phyloP scores from a whole-genome alignment of 495 filamentous ascomycete genomes.

The Penicillium maclennaniae region DNA sequence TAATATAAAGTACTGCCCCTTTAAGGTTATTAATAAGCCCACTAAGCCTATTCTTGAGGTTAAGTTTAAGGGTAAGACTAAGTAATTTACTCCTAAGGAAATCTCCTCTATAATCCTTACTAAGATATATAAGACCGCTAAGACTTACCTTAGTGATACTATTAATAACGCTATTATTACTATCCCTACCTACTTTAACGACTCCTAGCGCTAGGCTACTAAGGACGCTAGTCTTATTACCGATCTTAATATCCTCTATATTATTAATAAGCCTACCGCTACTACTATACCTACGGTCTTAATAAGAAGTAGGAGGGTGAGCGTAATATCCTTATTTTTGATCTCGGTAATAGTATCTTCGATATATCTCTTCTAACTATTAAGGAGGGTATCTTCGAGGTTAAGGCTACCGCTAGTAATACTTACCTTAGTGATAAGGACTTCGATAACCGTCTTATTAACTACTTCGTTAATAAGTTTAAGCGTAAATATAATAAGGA shows the following conservation, averaged over 20 bases:
- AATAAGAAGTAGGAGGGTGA: constrained; percentile 96
- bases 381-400: constrained; percentile 99
- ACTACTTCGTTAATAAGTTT: constrained; percentile 95
- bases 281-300: constrained; percentile 71
- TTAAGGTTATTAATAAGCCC: constrained; percentile 89
- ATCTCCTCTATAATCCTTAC: constrained; percentile 93
- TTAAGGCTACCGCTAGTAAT: no score
- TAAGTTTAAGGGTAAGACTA: constrained; percentile 89
- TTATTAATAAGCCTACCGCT: constrained; percentile 99
- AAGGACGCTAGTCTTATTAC: constrained; percentile 98
- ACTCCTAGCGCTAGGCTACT: constrained; percentile 97
- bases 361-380: constrained; percentile 99
- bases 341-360: constrained; percentile 99
- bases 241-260: constrained; percentile 96
- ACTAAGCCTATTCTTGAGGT: constrained; percentile 91
- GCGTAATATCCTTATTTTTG: constrained; percentile 98
- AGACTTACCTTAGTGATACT: constrained; percentile 91
- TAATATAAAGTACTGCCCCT: constrained; percentile 96
- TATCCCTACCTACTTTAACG: constrained; percentile 99
- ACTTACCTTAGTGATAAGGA: constrained; percentile 99
- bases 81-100: constrained; percentile 96
- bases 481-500: constrained; percentile 81
- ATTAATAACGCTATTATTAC: constrained; percentile 98
- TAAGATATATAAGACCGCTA: constrained; percentile 98
- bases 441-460: constrained; percentile 96